Conservation (phyloP, 208 protist species). For the Leishmania mexicana region DNA sequence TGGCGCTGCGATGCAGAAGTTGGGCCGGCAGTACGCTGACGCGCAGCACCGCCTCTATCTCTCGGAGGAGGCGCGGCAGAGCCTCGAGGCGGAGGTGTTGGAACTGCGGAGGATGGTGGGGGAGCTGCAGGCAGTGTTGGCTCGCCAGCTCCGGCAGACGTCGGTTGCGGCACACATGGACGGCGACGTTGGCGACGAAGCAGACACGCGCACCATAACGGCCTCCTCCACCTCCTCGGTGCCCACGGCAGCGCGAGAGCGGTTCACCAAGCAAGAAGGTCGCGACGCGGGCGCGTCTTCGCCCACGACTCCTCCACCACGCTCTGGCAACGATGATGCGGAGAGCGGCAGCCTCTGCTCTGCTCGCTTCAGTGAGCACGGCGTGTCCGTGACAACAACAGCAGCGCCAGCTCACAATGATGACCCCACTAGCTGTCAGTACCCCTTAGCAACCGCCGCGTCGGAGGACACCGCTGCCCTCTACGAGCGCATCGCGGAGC, state of each 20-base stretch:
- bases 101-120: conserved; percentile 25
- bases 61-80: conserved; percentile 37
- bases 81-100: conserved; percentile 43
- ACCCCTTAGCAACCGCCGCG: background rate
- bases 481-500: conserved; percentile 25
- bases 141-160: background rate
- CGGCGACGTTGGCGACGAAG: conserved; percentile 8
- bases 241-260: conserved; percentile 21
- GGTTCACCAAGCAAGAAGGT: background rate
- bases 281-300: background rate
- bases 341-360: conserved; percentile 3
- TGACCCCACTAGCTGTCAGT: background rate
- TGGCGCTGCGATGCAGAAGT: conserved; percentile 35
- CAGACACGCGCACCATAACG: conserved; percentile 18
- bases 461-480: conserved; percentile 6
- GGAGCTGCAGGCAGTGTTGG: conserved; percentile 16
- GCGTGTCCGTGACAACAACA: conserved; percentile 3
- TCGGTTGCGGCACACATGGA: background rate
- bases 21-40: conserved; percentile 48
- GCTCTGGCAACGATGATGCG: background rate
- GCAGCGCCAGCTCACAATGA: background rate
- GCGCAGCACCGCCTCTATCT: conserved; percentile 40
- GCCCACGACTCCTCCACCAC: background rate
- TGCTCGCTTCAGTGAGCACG: background rate
- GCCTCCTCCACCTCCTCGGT: conserved; percentile 23